Base-by-base conservation (phyloP, 495 filamentous ascomycete genomes). In the Neurospora sp. region DNA sequence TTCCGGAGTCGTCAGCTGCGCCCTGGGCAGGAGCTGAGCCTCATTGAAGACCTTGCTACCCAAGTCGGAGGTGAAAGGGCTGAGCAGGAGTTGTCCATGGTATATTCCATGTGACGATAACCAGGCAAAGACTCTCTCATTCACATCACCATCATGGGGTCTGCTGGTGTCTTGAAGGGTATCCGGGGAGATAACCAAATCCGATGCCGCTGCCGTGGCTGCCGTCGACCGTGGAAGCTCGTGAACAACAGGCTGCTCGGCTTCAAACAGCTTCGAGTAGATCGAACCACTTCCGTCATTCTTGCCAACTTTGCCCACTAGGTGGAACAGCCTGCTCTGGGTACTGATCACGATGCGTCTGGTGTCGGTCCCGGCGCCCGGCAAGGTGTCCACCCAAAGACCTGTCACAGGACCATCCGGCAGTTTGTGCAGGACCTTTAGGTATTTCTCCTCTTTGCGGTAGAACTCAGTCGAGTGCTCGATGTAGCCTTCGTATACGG, bases 391-490 rank as follows among this genome's bases (percentile, higher is more conserved):
- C 27, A 90, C 90, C 88, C 91, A 96, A 31, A 98, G 76, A 14
- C 96, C 96, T 18, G 90, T 92, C 39, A 98, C 87, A 5, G 90
- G 88, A 18, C 90, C 92, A 77, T 97, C 94, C 4, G 88, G 87
- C 14, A 91, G 83, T 77, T 92, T 94, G 79, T 93, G 93, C 72
- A 99, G 87, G 8, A 83, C 83, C 80, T 93, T 93, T 46, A 96
- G 82, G 81, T 97, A 98, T 81, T 92, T 94, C 83, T 98, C 96
- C 83, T 98, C 94, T 78, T 94, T 91, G 71, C 93, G 88, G 81
- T 97, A 97, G 82, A 97, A 98, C 80, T 98, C 95, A 66, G 90
- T 93, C 23, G 93, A 90, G 6, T 93, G 93, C 82, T 99, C 96
- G 74, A 99, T 93, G 81, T 92, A 98, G n/a, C 90, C 91, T 81